These are phyloP conservation scores for Eucalyptus globulus DNA, from an alignment of 345 rosid species.

Conservation along the genomic window DNA sequence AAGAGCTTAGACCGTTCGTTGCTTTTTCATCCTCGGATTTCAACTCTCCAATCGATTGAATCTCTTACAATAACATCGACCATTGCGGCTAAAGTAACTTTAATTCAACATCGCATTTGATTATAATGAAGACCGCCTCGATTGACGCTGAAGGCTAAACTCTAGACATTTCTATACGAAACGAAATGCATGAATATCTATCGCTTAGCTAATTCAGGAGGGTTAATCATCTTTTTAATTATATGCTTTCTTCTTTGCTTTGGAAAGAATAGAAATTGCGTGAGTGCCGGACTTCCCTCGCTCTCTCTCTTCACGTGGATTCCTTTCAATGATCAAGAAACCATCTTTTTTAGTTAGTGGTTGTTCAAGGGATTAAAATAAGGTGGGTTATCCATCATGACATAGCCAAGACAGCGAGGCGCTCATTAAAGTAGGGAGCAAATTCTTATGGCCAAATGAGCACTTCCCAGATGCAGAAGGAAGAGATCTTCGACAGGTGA, in stretches of 20 bases:
- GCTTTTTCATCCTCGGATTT: background rate
- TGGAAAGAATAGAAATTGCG: background rate
- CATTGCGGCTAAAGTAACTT: background rate
- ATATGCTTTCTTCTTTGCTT: background rate
- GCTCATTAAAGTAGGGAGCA: background rate
- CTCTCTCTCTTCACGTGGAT: background rate
- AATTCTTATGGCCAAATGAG: background rate
- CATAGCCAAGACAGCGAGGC: background rate
- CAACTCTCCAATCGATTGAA: background rate
- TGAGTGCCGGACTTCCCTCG: background rate
- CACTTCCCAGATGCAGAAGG: background rate
- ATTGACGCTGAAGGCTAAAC: background rate
- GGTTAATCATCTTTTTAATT: background rate
- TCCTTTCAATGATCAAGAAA: background rate
- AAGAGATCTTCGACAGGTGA: background rate
- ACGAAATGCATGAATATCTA: accelerated
- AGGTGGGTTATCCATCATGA: background rate
- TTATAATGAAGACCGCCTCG: background rate
- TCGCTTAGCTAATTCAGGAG: background rate
- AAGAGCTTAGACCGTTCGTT: background rate
- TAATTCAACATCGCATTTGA: background rate
- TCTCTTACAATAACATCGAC: background rate
- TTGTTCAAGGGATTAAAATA: background rate
- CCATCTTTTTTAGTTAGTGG: background rate
- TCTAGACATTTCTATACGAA: background rate